Evolutionary conservation across 306 rosid genomes (phyloP).

Genomic region (Cicer arietinum): DNA sequence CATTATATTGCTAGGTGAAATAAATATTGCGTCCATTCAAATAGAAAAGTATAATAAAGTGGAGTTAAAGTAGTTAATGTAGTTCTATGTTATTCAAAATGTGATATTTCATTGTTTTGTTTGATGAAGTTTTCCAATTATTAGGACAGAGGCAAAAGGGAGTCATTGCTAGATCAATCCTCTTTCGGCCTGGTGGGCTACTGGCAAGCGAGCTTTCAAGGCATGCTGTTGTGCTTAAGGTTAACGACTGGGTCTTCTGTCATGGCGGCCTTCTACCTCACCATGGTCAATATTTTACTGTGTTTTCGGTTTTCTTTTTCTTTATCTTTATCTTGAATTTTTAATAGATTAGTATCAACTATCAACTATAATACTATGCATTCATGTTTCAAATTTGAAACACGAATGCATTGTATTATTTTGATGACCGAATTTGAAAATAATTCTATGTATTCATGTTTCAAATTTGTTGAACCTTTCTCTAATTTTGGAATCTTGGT

Average conservation of each 20-base stretch:
- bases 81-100: conserved; percentile 15
- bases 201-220: conserved; percentile 80
- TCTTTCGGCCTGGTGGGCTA: conserved; percentile 82
- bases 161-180: conserved; percentile 82
- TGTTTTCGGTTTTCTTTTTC: conserved; percentile 5
- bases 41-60: neutral
- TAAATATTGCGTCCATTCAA: no score
- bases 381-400: conserved; percentile 34
- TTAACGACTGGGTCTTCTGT: conserved; percentile 97
- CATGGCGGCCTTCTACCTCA: conserved; percentile 99
- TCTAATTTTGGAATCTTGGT: conserved; percentile 47
- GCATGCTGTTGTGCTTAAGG: conserved; percentile 83
- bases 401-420: no score
- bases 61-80: neutral
- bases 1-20: no score
- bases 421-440: neutral
- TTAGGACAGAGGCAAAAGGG: conserved; percentile 98
- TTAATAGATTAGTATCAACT: neutral
- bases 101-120: conserved; percentile 33
- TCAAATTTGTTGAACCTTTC: conserved; percentile 34
- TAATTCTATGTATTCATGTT: conserved; percentile 32
- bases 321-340: conserved; percentile 20
- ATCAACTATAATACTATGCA: conserved; percentile 9
- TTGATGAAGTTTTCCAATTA: conserved; percentile 57
- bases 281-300: conserved; percentile 68